Evolutionary conservation across 345 rosid genomes (phyloP), one percentile per base, ranked within the genome.

Genomic region (Crucihimalaya himalaica): DNA sequence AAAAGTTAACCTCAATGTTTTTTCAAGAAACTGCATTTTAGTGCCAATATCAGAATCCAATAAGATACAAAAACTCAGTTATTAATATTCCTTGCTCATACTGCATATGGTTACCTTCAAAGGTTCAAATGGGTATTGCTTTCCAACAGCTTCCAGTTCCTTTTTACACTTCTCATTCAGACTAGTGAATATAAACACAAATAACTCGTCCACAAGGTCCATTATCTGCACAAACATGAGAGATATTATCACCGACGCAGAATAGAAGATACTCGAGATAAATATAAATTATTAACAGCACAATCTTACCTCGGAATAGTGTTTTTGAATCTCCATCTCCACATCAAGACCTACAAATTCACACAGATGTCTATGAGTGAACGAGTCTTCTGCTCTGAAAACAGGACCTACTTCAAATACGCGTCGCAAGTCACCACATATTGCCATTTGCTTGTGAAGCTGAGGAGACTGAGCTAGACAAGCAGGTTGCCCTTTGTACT

Each of bases 401-500:
- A 90, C 97, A 23, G 89, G 92, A 66, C 97, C 97, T 23, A 86
- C 69, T 87, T 87, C 97, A 68, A 88, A 95, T 58, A 92, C 96
- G 8, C 93, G 87, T 35, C 80, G 83, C 48, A 86, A 80, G 79
- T 87, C 95, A 69, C 88, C 97, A 78, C 91, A 88, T 11, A 91
- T 89, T 2, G 96, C 73, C 93, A 91, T 91, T 74, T 94, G 96
- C 82, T 91, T 94, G 72, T 91, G 96, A 75, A 91, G 93, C 66
- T 91, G 98, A 76, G 99, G 97, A 32, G 97, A 92, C 77, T 92
- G 99, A 11, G 97, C 97, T 56, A 95, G 73, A 82, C 97, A 95
- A 8, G 97, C 99, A 32, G 87, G 77, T 54, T 81, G 90, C 52
- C 99, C 97, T 75, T 88, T 92, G 87, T 95, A 95, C 46, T 94